phyloP scores from a whole-genome alignment of 2,329 filamentous ascomycete species.

The Stachybotrys chartarum region DNA sequence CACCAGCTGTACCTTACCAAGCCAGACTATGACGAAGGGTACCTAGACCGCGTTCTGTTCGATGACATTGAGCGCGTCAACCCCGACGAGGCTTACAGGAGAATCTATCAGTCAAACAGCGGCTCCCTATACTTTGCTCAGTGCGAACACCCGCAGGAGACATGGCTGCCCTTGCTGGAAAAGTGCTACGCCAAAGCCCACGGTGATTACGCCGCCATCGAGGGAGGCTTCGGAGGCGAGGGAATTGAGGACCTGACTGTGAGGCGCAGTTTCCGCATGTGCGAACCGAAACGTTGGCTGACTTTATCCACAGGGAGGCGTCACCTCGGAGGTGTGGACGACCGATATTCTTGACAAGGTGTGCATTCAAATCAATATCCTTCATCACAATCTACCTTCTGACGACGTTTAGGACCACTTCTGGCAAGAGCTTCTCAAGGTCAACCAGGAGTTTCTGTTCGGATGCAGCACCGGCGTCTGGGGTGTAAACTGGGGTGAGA shows the following conservation, averaged over 20 bases:
- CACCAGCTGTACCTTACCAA: conserved; percentile 44
- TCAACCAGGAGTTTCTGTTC: conserved; percentile 72
- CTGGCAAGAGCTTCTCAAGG: conserved; percentile 69
- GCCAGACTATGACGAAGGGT: conserved; percentile 53
- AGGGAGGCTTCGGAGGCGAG: conserved; percentile 61
- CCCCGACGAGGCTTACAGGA: conserved; percentile 54
- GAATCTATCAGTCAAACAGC: conserved; percentile 66
- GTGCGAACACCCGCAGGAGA: conserved; percentile 68
- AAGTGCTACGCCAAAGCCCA: conserved; percentile 79
- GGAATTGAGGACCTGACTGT: conserved; percentile 50
- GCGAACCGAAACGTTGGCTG: no score
- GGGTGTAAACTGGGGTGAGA: conserved; percentile 25
- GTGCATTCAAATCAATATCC: not conserved
- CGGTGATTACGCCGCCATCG: conserved; percentile 68
- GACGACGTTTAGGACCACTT: conserved; percentile 37
- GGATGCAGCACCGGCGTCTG: conserved; percentile 45
- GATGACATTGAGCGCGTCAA: conserved; percentile 39
- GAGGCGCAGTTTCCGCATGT: no score
- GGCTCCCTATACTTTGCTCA: conserved; percentile 71
- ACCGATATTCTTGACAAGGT: conserved; percentile 68
- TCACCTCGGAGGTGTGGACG: conserved; percentile 58
- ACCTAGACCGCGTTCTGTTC: conserved; percentile 37
- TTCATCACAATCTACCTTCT: no score
- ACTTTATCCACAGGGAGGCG: conserved; percentile 38
- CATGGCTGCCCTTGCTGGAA: conserved; percentile 71